phyloP scores from a whole-genome alignment of 2,329 filamentous ascomycete species.

The Diaporthe destruens region DNA sequence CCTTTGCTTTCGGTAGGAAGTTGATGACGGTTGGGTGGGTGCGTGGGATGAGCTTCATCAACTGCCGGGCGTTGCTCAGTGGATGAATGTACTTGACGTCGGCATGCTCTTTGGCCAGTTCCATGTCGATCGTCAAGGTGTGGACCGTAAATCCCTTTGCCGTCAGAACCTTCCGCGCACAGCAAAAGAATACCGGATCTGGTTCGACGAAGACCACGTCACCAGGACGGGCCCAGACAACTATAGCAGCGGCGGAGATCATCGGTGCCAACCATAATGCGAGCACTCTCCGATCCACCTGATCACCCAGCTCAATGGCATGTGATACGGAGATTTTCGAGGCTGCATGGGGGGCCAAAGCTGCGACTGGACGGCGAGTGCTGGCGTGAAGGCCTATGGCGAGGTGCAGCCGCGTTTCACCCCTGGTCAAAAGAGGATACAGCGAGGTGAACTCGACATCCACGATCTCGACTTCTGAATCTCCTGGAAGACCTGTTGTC shows the following conservation, averaged over 20 bases:
- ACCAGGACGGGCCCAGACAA: no score
- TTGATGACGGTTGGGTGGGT: conserved; percentile 49
- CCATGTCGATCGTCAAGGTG: conserved; percentile 45
- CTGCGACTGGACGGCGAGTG: conserved; percentile 41
- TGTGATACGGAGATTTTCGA: not conserved
- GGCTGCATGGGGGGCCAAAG: not conserved
- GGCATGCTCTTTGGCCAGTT: not conserved
- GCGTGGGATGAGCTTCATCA: conserved; percentile 48
- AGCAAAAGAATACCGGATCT: not conserved
- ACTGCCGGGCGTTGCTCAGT: conserved; percentile 41
- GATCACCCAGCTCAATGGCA: not conserved
- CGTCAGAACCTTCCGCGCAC: not conserved
- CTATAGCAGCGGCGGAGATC: not conserved
- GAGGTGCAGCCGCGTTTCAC: conserved; percentile 45
- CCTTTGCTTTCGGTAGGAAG: conserved; percentile 48
- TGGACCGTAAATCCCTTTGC: conserved; percentile 40
- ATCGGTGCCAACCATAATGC: conserved; percentile 1
- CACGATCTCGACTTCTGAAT: conserved; percentile 40
- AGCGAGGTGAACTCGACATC: conserved; percentile 55
- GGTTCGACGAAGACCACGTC: conserved; percentile 51
- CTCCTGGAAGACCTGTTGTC: no score
- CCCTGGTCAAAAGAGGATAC: conserved; percentile 47
- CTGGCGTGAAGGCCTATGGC: conserved; percentile 50
- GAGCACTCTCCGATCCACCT: not conserved
- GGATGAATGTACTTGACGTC: conserved; percentile 31